phyloP scores from a whole-genome alignment of 2,329 filamentous ascomycete species.

The Neonectria hederae region DNA sequence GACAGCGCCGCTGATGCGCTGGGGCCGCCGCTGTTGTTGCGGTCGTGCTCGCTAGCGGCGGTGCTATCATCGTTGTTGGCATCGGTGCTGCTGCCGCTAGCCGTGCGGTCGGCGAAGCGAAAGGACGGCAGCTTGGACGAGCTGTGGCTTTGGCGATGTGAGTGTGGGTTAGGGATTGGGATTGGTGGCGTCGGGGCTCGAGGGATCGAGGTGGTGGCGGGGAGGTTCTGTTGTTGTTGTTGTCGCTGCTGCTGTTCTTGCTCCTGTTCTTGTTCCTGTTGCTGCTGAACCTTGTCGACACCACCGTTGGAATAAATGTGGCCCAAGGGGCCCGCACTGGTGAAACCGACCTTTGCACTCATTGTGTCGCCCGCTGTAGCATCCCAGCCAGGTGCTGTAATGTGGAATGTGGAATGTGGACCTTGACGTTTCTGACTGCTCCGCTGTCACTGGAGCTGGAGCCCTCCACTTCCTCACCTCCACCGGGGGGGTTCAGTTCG shows the following conservation, averaged over 20 bases:
- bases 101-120: conserved; percentile 61
- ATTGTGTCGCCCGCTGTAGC: conserved; percentile 40
- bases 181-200: conserved; percentile 18
- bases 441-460: conserved; percentile 6
- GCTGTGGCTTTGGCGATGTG: conserved; percentile 63
- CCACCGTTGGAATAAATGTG: conserved; percentile 22
- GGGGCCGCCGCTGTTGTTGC: conserved; percentile 29
- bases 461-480: conserved; percentile 15
- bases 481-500: conserved; percentile 8
- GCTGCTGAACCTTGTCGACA: conserved; percentile 31
- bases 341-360: conserved; percentile 44
- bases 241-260: not conserved
- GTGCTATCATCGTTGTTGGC: conserved; percentile 32
- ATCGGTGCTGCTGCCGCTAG: conserved; percentile 39
- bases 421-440: conserved; percentile 1
- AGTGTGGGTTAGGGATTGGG: conserved; percentile 48
- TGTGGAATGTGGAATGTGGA: not conserved
- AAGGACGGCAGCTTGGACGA: conserved; percentile 66
- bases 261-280: not conserved
- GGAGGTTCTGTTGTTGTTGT: conserved; percentile 21
- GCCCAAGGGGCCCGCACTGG: conserved; percentile 39
- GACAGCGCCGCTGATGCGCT: conserved; percentile 35
- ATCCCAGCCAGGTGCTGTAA: conserved; percentile 39
- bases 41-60: conserved; percentile 30
- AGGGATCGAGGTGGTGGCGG: conserved; percentile 16